phyloP scores from a whole-genome alignment of 2,329 filamentous ascomycete species.

The Didymella arachidicola region DNA sequence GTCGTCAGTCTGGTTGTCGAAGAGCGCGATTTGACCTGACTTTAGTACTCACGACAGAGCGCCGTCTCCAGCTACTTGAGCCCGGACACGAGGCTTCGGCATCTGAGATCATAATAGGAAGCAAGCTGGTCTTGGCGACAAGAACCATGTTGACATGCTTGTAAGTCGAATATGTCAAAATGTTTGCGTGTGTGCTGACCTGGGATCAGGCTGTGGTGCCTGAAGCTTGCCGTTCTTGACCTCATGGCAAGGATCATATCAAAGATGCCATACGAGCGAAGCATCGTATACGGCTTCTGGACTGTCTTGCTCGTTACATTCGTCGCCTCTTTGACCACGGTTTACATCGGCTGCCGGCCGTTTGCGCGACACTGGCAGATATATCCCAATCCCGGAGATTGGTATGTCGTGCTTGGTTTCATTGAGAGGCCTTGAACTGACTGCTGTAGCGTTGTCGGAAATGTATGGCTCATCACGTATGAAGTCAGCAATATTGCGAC shows the following conservation, averaged over 20 bases:
- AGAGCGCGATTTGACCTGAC: constrained; percentile 1
- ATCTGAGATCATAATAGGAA: constrained; percentile 18
- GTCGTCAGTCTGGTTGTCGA: not conserved
- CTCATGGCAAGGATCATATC: constrained; percentile 26
- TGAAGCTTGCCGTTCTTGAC: constrained; percentile 32
- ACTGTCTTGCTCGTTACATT: constrained; percentile 20
- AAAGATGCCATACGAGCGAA: constrained; percentile 28
- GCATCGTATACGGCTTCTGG: constrained; percentile 22
- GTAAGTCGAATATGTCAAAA: constrained; percentile 8
- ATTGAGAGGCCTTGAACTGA: constrained; percentile 6
- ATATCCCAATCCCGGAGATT: constrained; percentile 27
- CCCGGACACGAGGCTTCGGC: constrained; percentile 6
- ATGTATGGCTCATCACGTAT: constrained; percentile 32
- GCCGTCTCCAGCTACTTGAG: constrained; percentile 19
- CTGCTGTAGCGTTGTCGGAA: constrained; percentile 24
- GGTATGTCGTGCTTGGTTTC: constrained; percentile 12
- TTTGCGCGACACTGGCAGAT: constrained; percentile 28
- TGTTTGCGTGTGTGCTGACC: not conserved
- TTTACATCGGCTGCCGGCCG: constrained; percentile 24
- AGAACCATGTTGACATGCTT: constrained; percentile 26
- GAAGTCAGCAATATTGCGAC: constrained; percentile 31
- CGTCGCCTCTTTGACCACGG: constrained; percentile 25
- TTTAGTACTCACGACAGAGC: constrained; percentile 17
- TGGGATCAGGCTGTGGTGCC: constrained; percentile 25
- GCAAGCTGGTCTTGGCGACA: constrained; percentile 28